These are phyloP conservation scores for Dactylellina cionopaga DNA, from an alignment of 2,329 filamentous ascomycete genomes.

Conservation along the genomic window DNA sequence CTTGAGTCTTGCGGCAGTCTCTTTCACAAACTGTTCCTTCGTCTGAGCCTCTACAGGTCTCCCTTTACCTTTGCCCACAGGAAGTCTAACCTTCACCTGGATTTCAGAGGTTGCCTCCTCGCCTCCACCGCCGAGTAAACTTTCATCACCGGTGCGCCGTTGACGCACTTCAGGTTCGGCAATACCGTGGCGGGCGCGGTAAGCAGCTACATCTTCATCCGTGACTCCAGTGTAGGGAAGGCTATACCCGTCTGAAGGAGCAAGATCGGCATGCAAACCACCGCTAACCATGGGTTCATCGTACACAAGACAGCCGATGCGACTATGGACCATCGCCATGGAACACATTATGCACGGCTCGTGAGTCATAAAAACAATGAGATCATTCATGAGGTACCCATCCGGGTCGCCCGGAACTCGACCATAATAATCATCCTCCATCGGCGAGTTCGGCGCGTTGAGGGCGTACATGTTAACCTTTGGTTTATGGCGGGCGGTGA, in stretches of 20 bases:
- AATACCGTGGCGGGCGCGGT: slow-evolving; percentile 45
- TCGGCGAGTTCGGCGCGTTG: slow-evolving; percentile 35
- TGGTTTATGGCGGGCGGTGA: slow-evolving; percentile 48
- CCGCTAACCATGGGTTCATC: slow-evolving; percentile 82
- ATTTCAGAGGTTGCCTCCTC: slow-evolving; percentile 9
- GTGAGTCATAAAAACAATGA: slow-evolving; percentile 93
- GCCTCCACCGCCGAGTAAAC: slow-evolving; percentile 4
- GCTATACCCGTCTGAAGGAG: slow-evolving; percentile 65
- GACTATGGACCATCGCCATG: slow-evolving; percentile 94
- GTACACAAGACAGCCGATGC: slow-evolving; percentile 88
- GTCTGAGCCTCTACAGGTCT: neutral
- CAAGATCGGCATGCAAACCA: slow-evolving; percentile 78
- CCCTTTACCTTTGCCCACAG: slow-evolving; percentile 20
- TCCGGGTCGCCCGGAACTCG: slow-evolving; percentile 61
- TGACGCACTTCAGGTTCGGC: slow-evolving; percentile 6
- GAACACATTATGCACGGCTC: slow-evolving; percentile 97
- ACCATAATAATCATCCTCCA: slow-evolving; percentile 46
- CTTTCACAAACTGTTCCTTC: slow-evolving; percentile 39
- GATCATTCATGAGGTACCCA: slow-evolving; percentile 91
- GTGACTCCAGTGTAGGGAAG: slow-evolving; percentile 54
- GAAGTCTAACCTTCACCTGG: slow-evolving; percentile 27
- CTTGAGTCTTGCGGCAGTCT: slow-evolving; percentile 21
- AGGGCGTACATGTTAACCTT: slow-evolving; percentile 35
- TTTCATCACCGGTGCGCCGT: slow-evolving; percentile 2
- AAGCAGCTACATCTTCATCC: slow-evolving; percentile 60